Evolutionary conservation across 169 alveolate genomes (phyloP).

Genomic region (Plasmodium chabaudi): DNA sequence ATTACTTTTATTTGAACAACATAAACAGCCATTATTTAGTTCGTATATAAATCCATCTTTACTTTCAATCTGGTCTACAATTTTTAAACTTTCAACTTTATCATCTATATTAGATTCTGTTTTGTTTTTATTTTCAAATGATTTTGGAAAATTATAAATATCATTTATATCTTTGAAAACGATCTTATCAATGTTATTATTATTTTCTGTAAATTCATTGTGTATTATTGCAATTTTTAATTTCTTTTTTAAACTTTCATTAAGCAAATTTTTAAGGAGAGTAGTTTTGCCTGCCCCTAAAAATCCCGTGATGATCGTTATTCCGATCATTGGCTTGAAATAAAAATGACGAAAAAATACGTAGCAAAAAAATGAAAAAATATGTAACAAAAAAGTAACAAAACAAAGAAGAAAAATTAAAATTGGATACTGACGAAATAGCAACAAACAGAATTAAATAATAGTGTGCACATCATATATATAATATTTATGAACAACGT

Average conservation of each 20-base stretch:
- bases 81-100: constrained; percentile 16
- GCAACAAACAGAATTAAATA: no score
- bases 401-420: no score
- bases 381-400: no score
- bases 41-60: constrained; percentile 75
- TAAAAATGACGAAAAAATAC: background rate
- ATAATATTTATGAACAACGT: no score
- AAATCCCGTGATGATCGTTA: constrained; percentile 73
- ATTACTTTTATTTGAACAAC: constrained; percentile 76
- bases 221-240: constrained; percentile 75
- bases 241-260: constrained; percentile 34
- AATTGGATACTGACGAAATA: no score
- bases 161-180: constrained; percentile 76
- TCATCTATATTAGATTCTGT: background rate
- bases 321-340: constrained; percentile 54
- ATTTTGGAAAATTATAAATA: constrained; percentile 67
- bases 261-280: constrained; percentile 57
- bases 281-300: constrained; percentile 76
- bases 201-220: constrained; percentile 70
- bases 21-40: constrained; percentile 70
- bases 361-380: background rate
- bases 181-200: constrained; percentile 63
- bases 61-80: constrained; percentile 56
- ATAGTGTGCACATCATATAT: no score
- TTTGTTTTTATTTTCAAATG: background rate